Evolutionary conservation across 139 green algal species (phyloP), one percentile per base, ranked within the genome.

Genomic region (Trebouxia sp.): DNA sequence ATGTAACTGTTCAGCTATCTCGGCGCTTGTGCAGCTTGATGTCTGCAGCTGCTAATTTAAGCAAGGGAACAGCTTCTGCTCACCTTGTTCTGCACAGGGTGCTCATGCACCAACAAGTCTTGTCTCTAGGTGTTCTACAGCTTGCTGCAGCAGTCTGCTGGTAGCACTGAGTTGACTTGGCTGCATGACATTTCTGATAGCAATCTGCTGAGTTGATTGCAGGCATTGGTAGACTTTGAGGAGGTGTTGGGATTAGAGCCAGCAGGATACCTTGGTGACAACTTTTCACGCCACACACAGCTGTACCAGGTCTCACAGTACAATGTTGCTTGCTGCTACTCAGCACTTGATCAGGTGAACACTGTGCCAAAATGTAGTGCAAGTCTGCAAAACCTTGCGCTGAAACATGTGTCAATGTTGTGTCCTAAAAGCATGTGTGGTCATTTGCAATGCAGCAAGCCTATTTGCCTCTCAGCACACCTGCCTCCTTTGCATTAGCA

Each of bases 251-350:
- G 89, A 11, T 85, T 98, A 84, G 93, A 99, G 89, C 94, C 96
- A 22, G 90, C 91, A 79, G 97, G 97, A 84, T 98, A 94, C 86
- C 89, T 98, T 50, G 93, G 94, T 20, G 94, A 98, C 87, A 92
- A 97, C 88, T 96, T 98, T 84, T 89, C 87, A 3, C 90, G 92
- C 28, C 87, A 95, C 3, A 97, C 95, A 0, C 82, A 92, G 37
- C 93, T 99, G 78, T 96, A 96, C 90, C 89, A 89, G 42, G 91
- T 99, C n/a, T 90, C 96, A 0, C 94, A 95, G 82, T 99, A 99
- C 93, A 99, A 99, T 86, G 90, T 98, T 43, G 96, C 97, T 1
- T 99, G 97, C 94, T 98, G 95, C 89, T 99, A 98, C 88, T 93
- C 90, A 43, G 92, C 93, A 82, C 80, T 97, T 37, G 83, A 86